A percentile compares a stretch with the other conserved stretches of the same genome.
These are phyloP conservation scores for Fusarium vanettenii DNA, from an alignment of 2,329 filamentous ascomycete genomes.

Conservation along the genomic window DNA sequence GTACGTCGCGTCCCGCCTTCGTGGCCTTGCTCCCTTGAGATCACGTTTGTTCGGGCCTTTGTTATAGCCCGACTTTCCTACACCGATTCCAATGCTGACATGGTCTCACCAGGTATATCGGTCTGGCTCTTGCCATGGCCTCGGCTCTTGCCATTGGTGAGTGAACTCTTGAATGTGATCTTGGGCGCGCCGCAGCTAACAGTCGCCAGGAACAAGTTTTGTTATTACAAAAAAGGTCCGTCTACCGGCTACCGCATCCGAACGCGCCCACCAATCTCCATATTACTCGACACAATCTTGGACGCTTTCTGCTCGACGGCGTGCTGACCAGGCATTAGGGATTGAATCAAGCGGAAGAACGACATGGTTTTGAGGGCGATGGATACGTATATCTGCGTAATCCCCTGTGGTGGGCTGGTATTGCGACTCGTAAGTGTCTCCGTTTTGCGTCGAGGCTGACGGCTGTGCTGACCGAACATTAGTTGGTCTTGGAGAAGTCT, in stretches of 20 bases:
- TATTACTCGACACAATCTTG: not conserved
- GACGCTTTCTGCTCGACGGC: not conserved
- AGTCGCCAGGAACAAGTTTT: constrained; percentile 83
- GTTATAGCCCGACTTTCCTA: not conserved
- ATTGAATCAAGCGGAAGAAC: constrained; percentile 88
- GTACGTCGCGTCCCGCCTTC: constrained; percentile 43
- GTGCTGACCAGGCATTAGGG: constrained; percentile 64
- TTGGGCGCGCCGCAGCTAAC: constrained; percentile 31
- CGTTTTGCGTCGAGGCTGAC: not conserved
- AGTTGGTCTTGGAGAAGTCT: constrained; percentile 94
- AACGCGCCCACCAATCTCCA: not conserved
- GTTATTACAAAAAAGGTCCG: constrained; percentile 98
- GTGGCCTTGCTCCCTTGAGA: constrained; percentile 10
- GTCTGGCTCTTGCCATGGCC: constrained; percentile 78
- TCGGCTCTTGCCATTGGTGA: constrained; percentile 82
- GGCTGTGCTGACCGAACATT: constrained; percentile 35
- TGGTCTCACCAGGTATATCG: constrained; percentile 72
- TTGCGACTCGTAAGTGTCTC: constrained; percentile 80
- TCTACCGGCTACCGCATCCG: not conserved
- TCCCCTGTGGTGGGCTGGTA: constrained; percentile 98
- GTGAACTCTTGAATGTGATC: constrained; percentile 39
- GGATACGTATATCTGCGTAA: constrained; percentile 94
- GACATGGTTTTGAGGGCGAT: constrained; percentile 96
- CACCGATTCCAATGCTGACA: constrained; percentile 27
- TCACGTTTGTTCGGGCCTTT: constrained; percentile 7